Percentiles rank a stretch among this genome's conserved stretches.
These are phyloP conservation scores for Conticribra weissflogii DNA, from an alignment of 108 stramenopile species.

Conservation along the genomic window DNA sequence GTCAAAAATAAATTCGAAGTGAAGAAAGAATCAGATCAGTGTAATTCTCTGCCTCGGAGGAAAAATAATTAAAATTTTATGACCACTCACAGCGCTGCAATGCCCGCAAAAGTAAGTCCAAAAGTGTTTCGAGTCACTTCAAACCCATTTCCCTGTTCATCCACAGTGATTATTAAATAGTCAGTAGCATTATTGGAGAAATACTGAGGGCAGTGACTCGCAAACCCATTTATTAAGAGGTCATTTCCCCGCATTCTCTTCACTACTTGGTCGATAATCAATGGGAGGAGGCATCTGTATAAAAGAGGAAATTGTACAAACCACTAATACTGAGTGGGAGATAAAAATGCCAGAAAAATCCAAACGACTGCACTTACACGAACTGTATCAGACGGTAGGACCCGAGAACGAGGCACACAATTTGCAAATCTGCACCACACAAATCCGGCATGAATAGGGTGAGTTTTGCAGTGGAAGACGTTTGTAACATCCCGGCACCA, in stretches of 20 bases:
- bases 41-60: too few species aligned
- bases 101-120: background rate
- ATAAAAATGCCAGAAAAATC: background rate
- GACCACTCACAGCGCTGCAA: background rate
- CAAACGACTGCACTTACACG: background rate
- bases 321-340: background rate
- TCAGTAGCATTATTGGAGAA: background rate
- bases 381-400: background rate
- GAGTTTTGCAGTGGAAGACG: too few species aligned
- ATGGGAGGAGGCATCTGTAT: background rate
- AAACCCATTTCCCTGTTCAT: background rate
- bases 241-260: background rate
- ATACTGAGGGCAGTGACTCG: background rate
- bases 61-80: background rate
- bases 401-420: background rate
- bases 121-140: background rate
- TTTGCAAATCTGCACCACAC: background rate
- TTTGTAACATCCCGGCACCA: too few species aligned
- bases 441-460: background rate
- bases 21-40: background rate
- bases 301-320: background rate
- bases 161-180: background rate
- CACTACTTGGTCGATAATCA: background rate
- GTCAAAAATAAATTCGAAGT: background rate
- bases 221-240: background rate